These are phyloP conservation scores for Hypomyces perniciosus DNA, from an alignment of 2,329 filamentous ascomycete species.

Conservation along the genomic window DNA sequence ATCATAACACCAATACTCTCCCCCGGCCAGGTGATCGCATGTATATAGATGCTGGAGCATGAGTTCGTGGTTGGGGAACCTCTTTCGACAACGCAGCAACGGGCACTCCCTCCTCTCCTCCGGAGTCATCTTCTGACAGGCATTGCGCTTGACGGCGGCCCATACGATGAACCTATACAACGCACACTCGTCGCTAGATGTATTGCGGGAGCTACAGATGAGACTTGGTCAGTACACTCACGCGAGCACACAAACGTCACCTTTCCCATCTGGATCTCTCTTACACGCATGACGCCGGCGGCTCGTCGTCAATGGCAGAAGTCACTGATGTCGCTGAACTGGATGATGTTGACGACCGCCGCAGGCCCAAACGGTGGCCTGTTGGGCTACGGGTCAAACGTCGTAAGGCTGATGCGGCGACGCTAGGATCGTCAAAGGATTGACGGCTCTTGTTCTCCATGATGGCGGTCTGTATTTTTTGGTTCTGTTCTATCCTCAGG, in stretches of 20 bases:
- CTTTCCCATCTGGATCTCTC: slow-evolving; percentile 9
- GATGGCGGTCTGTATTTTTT: slow-evolving; percentile 5
- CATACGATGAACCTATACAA: slow-evolving; percentile 51
- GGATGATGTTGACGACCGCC: slow-evolving; percentile 26
- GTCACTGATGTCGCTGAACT: slow-evolving; percentile 20
- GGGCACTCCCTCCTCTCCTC: slow-evolving; percentile 47
- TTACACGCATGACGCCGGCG: slow-evolving; percentile 30
- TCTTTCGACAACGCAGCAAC: slow-evolving; percentile 44
- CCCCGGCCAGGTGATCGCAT: slow-evolving; percentile 42
- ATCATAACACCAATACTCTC: slow-evolving; percentile 53
- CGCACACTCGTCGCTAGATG: slow-evolving; percentile 43
- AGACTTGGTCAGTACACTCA: background rate
- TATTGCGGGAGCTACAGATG: slow-evolving; percentile 33
- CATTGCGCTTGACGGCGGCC: slow-evolving; percentile 50
- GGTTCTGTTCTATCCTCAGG: slow-evolving; percentile 11
- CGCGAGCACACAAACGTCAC: background rate
- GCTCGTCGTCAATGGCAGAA: slow-evolving; percentile 19
- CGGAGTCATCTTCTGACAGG: slow-evolving; percentile 39
- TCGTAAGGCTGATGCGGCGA: slow-evolving; percentile 27
- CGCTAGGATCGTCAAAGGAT: slow-evolving; percentile 24
- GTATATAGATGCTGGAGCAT: slow-evolving; percentile 49
- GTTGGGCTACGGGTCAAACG: slow-evolving; percentile 27
- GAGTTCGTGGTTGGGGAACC: slow-evolving; percentile 45
- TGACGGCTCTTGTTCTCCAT: slow-evolving; percentile 28
- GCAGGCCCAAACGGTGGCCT: slow-evolving; percentile 25